Evolutionary conservation across 768 basidiomycete species (phyloP).

Genomic region (Clathrus columnatus): DNA sequence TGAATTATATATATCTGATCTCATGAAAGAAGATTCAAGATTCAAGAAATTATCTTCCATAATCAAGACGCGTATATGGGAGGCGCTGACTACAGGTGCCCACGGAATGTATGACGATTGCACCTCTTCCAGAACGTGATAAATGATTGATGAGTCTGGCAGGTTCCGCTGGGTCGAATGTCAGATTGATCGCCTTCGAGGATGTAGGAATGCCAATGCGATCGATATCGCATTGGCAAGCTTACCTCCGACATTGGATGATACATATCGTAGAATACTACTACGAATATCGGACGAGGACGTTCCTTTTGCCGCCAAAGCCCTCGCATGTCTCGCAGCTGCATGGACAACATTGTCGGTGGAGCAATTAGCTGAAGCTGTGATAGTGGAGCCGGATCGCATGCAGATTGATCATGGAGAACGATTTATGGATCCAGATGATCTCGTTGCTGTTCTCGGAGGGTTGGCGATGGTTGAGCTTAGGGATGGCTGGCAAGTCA

Average conservation of each 20-base stretch:
- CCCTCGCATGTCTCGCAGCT: conserved; percentile 18
- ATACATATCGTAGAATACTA: conserved; percentile 19
- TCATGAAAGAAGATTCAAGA: neutral
- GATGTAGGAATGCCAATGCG: conserved; percentile 11
- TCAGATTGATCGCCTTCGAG: conserved; percentile 16
- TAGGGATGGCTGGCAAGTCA: too few relatives aligned
- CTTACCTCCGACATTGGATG: conserved; percentile 13
- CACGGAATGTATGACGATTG: conserved; percentile 1
- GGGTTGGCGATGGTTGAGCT: too few relatives aligned
- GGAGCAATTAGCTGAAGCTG: conserved; percentile 17
- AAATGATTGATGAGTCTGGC: neutral
- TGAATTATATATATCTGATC: neutral
- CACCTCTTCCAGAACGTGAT: too few relatives aligned
- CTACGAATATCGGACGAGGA: conserved; percentile 14
- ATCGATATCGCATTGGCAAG: conserved; percentile 13
- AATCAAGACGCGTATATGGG: neutral
- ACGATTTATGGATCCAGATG: conserved; percentile 1
- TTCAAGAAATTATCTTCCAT: neutral
- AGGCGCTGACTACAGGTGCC: neutral
- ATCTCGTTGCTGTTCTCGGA: too few relatives aligned
- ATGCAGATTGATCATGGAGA: conserved; percentile 5
- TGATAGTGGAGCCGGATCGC: conserved; percentile 14
- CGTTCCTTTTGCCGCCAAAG: conserved; percentile 10
- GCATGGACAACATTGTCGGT: conserved; percentile 13
- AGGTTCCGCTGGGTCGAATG: conserved; percentile 21